A percentile compares a stretch with the other conserved stretches of the same genome.
These are phyloP conservation scores for Platanthera guangdongensis DNA, from an alignment of 106 monocot species.

Conservation along the genomic window DNA sequence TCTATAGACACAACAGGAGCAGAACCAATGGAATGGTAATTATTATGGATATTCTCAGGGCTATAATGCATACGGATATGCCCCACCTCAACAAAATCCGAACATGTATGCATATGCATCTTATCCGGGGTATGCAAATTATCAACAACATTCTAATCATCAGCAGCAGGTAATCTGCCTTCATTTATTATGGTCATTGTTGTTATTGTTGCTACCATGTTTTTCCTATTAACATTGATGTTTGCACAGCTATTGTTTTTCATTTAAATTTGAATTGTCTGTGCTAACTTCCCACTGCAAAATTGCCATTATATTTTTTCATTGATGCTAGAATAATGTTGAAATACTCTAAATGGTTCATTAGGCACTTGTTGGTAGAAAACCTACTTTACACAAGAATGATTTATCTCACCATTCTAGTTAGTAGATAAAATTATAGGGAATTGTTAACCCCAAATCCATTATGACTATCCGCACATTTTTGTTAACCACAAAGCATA, in stretches of 20 bases:
- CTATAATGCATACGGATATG: slow-evolving; percentile 24
- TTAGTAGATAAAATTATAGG: too few species aligned
- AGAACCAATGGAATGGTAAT: slow-evolving; percentile 18
- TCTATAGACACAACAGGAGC: slow-evolving; percentile 20
- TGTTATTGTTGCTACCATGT: neutral
- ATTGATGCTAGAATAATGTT: neutral
- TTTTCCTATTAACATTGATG: neutral
- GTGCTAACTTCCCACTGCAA: neutral
- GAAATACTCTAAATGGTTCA: too few species aligned
- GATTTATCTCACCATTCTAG: neutral
- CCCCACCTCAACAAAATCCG: slow-evolving; percentile 20
- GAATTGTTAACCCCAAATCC: too few species aligned
- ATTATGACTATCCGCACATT: too few species aligned
- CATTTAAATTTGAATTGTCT: neutral
- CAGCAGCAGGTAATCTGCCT: neutral
- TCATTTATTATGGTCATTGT: neutral
- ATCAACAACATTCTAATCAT: slow-evolving; percentile 21
- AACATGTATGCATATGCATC: slow-evolving; percentile 35
- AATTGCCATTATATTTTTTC: neutral
- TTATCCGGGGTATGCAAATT: slow-evolving; percentile 26
- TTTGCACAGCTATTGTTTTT: neutral
- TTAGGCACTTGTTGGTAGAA: neutral
- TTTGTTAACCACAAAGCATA: too few species aligned
- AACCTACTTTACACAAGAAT: neutral
- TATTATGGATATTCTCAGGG: slow-evolving; percentile 34